Conservation (phyloP, 441 rosid genomes). For the Gossypium schwendimanii region DNA sequence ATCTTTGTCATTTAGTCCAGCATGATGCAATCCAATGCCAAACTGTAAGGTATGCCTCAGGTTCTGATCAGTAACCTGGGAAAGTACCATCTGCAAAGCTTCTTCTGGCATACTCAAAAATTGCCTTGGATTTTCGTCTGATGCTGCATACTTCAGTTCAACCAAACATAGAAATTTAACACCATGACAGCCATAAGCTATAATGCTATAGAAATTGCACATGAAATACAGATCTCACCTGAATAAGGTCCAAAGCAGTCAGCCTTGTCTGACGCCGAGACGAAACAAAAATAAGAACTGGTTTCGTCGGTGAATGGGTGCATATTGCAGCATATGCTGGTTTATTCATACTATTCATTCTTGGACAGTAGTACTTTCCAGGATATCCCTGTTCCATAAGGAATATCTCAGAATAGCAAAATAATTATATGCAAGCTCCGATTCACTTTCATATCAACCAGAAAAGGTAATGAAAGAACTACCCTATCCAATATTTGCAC, state of each 20-base stretch:
- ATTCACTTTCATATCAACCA: neutral
- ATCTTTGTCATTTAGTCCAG: constrained; percentile 93
- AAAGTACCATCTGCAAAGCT: constrained; percentile 89
- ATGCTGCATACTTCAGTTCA: constrained; percentile 70
- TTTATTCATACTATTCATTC: constrained; percentile 99
- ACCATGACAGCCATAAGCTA: constrained; percentile 10
- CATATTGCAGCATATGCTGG: constrained; percentile 99
- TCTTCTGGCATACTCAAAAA: constrained; percentile 84
- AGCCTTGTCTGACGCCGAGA: constrained; percentile 99
- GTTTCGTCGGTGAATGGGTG: constrained; percentile 95
- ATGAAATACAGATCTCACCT: constrained; percentile 41
- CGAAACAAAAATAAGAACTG: constrained; percentile 95
- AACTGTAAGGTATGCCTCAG: constrained; percentile 93
- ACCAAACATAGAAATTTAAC: constrained; percentile 18
- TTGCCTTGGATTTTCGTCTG: constrained; percentile 92
- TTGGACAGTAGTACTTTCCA: constrained; percentile 89
- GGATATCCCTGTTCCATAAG: constrained; percentile 79
- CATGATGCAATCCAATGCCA: constrained; percentile 97
- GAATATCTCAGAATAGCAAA: neutral
- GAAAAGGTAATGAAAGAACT: neutral
- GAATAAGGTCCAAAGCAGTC: constrained; percentile 95
- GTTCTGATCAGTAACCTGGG: constrained; percentile 91
- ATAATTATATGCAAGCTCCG: constrained; percentile 2
- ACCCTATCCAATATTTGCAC: neutral
- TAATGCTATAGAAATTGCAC: constrained; percentile 3